Evolutionary conservation across 139 green algal species (phyloP).

Genomic region (Raphidocelis subcapitata): DNA sequence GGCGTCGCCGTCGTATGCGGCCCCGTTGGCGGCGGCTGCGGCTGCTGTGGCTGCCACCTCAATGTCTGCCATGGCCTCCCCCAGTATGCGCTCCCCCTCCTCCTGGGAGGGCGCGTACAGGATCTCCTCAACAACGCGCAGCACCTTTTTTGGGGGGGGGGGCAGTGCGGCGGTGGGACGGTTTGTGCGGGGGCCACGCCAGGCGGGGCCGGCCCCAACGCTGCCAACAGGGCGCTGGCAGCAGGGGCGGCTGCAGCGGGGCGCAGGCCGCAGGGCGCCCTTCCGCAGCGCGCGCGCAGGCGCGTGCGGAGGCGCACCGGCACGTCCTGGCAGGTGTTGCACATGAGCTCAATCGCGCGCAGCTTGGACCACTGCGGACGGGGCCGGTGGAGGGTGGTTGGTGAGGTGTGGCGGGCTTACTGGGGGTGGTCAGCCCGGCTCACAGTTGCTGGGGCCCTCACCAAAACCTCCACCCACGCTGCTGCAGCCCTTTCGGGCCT

Average conservation of each 20-base stretch:
- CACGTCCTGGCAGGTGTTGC: slow-evolving; percentile 62
- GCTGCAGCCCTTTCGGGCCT: no score
- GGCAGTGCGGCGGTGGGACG: neutral
- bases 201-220: neutral
- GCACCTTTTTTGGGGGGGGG: slow-evolving; percentile 33
- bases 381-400: no score
- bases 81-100: slow-evolving; percentile 29
- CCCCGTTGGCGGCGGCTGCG: no score
- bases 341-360: slow-evolving; percentile 97
- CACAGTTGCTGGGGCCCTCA: no score
- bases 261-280: neutral
- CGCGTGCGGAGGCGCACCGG: neutral
- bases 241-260: neutral
- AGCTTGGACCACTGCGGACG: slow-evolving; percentile 94
- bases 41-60: no score
- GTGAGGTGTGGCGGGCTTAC: no score
- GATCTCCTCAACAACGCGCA: slow-evolving; percentile 70
- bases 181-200: neutral
- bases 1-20: no score
- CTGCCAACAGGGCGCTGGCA: neutral
- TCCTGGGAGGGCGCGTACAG: slow-evolving; percentile 78
- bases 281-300: neutral
- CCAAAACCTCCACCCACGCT: no score
- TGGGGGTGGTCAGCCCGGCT: no score
- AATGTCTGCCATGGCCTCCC: slow-evolving; percentile 23